Conservation (phyloP, 176 grass and related monocot species). For the Triticum urartu region DNA sequence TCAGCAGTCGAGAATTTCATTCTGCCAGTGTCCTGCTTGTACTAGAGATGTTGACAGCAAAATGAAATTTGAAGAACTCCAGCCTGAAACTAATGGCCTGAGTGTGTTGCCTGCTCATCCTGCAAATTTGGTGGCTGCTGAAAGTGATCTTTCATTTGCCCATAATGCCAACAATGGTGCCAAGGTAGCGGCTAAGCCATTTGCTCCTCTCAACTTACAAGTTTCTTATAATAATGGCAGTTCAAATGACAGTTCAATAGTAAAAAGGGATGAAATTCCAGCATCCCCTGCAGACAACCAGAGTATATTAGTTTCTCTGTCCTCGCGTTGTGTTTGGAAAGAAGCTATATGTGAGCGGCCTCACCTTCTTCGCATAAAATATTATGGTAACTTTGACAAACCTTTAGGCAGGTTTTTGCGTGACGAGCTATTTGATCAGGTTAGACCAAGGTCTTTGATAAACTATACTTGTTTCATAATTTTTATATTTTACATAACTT, state of each 20-base stretch:
- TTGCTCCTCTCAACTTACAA: conserved; percentile 37
- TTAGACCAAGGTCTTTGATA: conserved; percentile 40
- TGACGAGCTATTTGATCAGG: conserved; percentile 96
- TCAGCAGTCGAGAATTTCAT: conserved; percentile 36
- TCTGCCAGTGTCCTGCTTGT: conserved; percentile 36
- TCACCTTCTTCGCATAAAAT: conserved; percentile 93
- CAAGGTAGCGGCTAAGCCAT: conserved; percentile 8
- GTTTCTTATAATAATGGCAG: conserved; percentile 45
- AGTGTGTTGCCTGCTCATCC: conserved; percentile 25
- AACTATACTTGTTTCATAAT: conserved; percentile 7
- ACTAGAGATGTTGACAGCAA: conserved; percentile 19
- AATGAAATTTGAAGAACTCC: conserved; percentile 22
- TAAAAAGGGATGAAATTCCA: conserved; percentile 61
- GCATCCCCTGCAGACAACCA: conserved; percentile 90
- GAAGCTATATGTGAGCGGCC: conserved; percentile 76
- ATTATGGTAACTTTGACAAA: conserved; percentile 90
- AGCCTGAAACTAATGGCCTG: conserved; percentile 29
- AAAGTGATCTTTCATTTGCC: conserved; percentile 1
- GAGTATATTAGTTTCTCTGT: conserved; percentile 98
- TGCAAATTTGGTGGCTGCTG: conserved; percentile 22
- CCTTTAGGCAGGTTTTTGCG: conserved; percentile 89
- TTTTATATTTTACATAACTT: conserved; percentile 22
- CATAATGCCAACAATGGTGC: conserved; percentile 24
- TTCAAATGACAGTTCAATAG: conserved; percentile 30
- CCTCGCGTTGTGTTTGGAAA: conserved; percentile 84